phyloP scores from a whole-genome alignment of 2,329 filamentous ascomycete genomes.

The Blumeria hordei region DNA sequence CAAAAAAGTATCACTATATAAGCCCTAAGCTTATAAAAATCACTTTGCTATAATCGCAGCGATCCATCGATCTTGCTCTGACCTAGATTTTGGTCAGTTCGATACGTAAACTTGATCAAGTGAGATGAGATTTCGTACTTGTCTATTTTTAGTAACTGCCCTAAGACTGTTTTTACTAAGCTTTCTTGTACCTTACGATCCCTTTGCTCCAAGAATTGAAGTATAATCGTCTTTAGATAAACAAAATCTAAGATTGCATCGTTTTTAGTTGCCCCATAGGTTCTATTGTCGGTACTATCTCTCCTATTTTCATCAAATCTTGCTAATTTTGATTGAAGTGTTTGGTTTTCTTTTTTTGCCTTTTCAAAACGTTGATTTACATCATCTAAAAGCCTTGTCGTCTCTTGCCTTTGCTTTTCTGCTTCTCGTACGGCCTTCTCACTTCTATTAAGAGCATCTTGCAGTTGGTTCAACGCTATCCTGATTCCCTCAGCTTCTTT shows the following conservation, averaged over 20 bases:
- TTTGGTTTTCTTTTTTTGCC: constrained; percentile 40
- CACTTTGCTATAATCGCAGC: constrained; percentile 30
- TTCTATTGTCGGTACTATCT: constrained; percentile 13
- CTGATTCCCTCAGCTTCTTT: constrained; percentile 57
- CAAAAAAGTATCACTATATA: background rate
- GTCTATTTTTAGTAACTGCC: constrained; percentile 54
- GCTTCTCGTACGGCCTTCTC: constrained; percentile 65
- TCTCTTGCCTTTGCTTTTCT: constrained; percentile 47
- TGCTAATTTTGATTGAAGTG: constrained; percentile 21
- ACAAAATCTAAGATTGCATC: constrained; percentile 15
- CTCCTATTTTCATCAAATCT: constrained; percentile 12
- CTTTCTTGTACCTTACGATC: constrained; percentile 53
- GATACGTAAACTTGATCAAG: background rate
- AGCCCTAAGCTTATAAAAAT: background rate
- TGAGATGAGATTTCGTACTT: constrained; percentile 26
- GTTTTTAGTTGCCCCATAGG: constrained; percentile 5
- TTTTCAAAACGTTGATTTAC: constrained; percentile 55
- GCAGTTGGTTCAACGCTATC: constrained; percentile 51
- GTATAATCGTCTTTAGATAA: constrained; percentile 58
- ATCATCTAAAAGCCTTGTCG: constrained; percentile 57
- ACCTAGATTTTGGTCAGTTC: constrained; percentile 18
- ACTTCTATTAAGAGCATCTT: constrained; percentile 61
- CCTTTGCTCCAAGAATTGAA: constrained; percentile 63
- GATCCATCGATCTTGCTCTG: constrained; percentile 73
- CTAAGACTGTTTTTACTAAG: constrained; percentile 47